Base-by-base conservation (phyloP, 1,284 basidiomycete genomes). In the Xerocomus nothofagi region DNA sequence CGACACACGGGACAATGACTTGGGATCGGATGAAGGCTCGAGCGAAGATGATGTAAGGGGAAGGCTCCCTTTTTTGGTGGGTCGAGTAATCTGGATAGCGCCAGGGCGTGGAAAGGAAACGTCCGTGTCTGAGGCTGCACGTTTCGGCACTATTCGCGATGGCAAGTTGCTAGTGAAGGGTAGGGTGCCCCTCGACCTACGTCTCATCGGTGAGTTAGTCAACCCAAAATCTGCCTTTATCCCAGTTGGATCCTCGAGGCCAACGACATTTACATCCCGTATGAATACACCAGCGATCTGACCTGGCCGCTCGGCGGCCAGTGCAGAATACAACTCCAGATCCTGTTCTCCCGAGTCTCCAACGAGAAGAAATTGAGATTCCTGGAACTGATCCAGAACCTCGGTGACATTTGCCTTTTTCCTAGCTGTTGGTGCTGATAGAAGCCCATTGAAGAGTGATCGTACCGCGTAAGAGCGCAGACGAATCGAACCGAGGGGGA, bases 301-400 rank as follows among this genome's bases (percentile, higher is more conserved):
- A 9, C 69, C 55, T 0, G 88, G 86, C 15, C 82, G 76, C 51
- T 90, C 84, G 18, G 71, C 68, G 0, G 91, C 90, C 18, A 93
- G 63, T 51, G 79, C 72, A 8, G 85, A 73, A 64, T 94, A 95
- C 3, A 95, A 73, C 66, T 94, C 91, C 33, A 95, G 72, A 68
- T 95, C 93, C 60, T 93, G 91, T 64, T 95, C 92, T 30, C 91
- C 92, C 0, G 84, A 82, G 66, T 96, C 93, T 8, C 93, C 93
- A 27, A 96, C 76, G 40, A 95, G 79, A 60, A 97, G 71, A 69
- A 97, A 96, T 18, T 72, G 76, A 3, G 86, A 81, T 37, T 82
- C 74, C 1, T 80, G 81, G 65, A 95, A 94, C 10, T 82, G 76
- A 46, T 87, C 79, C n/a, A 96, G 72, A 24, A 93, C 74, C 37